Evolutionary conservation across 202 grass and related monocot species (phyloP), one percentile per base, ranked within the genome.

Genomic region (Carex arenaria): DNA sequence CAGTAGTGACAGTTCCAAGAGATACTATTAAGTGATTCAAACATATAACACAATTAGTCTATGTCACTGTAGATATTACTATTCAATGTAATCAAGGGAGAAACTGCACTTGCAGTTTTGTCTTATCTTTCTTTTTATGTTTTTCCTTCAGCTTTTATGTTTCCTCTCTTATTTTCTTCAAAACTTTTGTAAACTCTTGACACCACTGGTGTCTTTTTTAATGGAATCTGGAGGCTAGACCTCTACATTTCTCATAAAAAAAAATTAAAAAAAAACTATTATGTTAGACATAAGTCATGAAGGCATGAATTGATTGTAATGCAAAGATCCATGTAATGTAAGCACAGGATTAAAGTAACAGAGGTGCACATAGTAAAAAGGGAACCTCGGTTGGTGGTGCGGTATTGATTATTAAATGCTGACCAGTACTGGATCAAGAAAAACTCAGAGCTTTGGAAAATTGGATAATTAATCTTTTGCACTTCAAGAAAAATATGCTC

Each of bases 391-490:
- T 59, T 77, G 52, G 23, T 77, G 73, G 73, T n/a, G 15, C 11
- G 15, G 57, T 11, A 19, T 19, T 77, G 28, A 45, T 77, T 77
- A 77, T 57, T 57, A 77, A 77, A 77, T 77, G 73, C 73, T 77
- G 52, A 28, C 11, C 72, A 26, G 26, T 26, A 34, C 72, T 57
- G 12, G 51, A 77, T 77, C 72, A 77, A 77, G 26, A 77, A 77
- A 34, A 17, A 36, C 52, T 57, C 15, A 77, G 52, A 34, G 49
- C 26, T 31, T 10, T 57, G 51, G 0, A 77, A 69, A 77, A 57
- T 77, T n/a, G 7, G 51, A 57, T 57, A 59, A 40, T 40, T 45
- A 45, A 59, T 36, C 14, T n/a, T 77, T 57, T 19, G 73, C 5
- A 57, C 26, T 76, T 19, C 14, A 77, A 77, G 52, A 36, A 77